Base-by-base conservation (phyloP, 2,329 filamentous ascomycete species). In the Clarireedia paspali region DNA sequence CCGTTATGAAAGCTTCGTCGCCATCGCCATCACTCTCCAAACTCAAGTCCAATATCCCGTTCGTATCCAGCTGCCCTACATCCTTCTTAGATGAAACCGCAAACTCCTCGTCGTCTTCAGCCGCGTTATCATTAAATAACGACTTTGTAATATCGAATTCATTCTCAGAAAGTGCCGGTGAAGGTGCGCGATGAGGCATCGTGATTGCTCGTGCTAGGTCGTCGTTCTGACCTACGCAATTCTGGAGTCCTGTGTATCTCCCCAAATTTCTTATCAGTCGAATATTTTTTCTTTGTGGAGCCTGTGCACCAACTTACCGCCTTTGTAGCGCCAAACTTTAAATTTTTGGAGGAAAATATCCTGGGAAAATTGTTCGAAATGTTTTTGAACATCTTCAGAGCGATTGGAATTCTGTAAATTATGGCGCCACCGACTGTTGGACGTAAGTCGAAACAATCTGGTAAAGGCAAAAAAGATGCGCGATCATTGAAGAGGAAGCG, bases 1-100 rank as follows among this genome's bases (percentile, higher is more conserved):
- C 81, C 9, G 91, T 90, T 71, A 99, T 99, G 67, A 96, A 97
- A 0, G 87, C 87, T 68, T 88, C 91, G 68, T 99, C 91, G 17
- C 77, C 84, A 48, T 85, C 86, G 40, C 80, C 83, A 27, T 77
- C 78, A 1, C 75, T 78, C 40, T 76, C 76, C n/a, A 73, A 72
- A 42, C 74, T 76, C 58, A 70, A 75, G 57, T 85, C 80, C 48
- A 90, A 72, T 47, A 89, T 78, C 50, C 81, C 79, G 52, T 79
- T 79, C 42, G 80, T 77, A 62, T 85, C 81, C 50, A 85, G 74
- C 50, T 79, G 77, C 50, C 74, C 71, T 39, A 72, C 70, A 57
- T 72, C 72, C 47, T 72, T 70, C 48, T 51, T 63, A 62, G 57
- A 66, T 57, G 59, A 62, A 54, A 59, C 49, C 49, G 66, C 57